Evolutionary conservation across 805 yeast genomes (phyloP), one percentile per base, ranked within the genome.

Genomic region (Cyberlindnera xishuangbannaensis): DNA sequence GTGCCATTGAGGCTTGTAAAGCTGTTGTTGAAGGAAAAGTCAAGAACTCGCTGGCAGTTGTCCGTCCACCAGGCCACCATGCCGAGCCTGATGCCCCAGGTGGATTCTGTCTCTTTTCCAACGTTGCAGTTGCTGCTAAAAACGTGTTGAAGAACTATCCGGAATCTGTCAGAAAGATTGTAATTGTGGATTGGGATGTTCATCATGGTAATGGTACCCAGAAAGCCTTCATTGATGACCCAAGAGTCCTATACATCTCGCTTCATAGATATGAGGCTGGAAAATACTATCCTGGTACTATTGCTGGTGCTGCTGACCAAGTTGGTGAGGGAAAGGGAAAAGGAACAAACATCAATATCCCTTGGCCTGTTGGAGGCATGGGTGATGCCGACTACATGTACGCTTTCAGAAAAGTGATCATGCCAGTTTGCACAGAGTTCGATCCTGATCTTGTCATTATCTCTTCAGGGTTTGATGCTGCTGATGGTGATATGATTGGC

Each of bases 121-220:
- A 92, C 53, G 99, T 92, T 16, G 96, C 97, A 0, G 96, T 92
- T 14, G 97, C 98, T 2, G 95, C 97, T 13, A 83, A 83, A 51
- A 77, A 80, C 39, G 81, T 88, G 43, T 62, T 92, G 37, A 78
- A 78, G 45, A 68, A 73, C 36, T 90, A 86, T 56, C 95, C 97
- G 0, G 97, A 90, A 50, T 73, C 85, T 17, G 95, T 90, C 6
- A 68, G 95, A 42, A 73, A 73, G 47, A 84, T 92, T 25, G 75
- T 86, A 37, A 78, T 92, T 39, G 52, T 88, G 15, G 99, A 92
- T 58, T 92, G 99, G 99, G 99, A 92, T 59, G 87, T 92, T 30
- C 99, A 92, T 59, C 99, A 92, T 58, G 99, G 99, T 17, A 92
- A 92, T 58, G 99, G 99, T 25, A 92, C 99, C 1, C 98, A 92